Percentiles rank a stretch among this genome's conserved stretches.
Evolutionary conservation across 164 flowering plant species (phyloP).

Genomic region (Hamamelis virginiana): DNA sequence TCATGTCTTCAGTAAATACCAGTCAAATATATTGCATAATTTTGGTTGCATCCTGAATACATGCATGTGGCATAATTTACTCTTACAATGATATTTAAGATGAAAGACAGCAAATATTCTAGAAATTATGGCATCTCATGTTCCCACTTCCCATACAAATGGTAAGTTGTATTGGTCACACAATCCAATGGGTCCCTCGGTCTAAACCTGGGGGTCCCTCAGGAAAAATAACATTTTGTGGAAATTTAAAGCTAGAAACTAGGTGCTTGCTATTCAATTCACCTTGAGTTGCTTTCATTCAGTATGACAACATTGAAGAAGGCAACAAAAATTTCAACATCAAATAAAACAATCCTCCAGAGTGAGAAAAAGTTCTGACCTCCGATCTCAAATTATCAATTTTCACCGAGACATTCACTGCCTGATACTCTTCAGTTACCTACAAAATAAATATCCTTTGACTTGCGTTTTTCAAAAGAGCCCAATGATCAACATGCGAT

Average conservation of each 20-base stretch:
- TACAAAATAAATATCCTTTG: slow-evolving; percentile 32
- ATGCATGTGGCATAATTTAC: not conserved
- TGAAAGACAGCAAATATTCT: not conserved
- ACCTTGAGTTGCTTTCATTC: not conserved
- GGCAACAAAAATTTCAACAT: not conserved
- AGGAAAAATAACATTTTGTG: not conserved
- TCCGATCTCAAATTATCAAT: slow-evolving; percentile 63
- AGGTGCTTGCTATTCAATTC: not conserved
- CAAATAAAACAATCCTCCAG: not conserved
- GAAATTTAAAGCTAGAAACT: not conserved
- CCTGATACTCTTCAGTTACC: slow-evolving; percentile 88
- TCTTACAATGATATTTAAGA: not conserved
- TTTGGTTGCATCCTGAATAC: not conserved
- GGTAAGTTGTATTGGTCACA: not conserved
- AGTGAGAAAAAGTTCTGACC: slow-evolving; percentile 43
- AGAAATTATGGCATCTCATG: not conserved
- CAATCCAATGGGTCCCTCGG: not conserved
- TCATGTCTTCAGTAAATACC: not conserved
- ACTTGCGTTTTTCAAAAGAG: slow-evolving; percentile 9
- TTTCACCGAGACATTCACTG: slow-evolving; percentile 85
- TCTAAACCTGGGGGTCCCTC: no score
- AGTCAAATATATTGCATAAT: not conserved
- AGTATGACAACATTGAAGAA: not conserved
- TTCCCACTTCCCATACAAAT: not conserved
- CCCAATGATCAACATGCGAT: slow-evolving; percentile 13